Conservation (phyloP, 2,329 filamentous ascomycete genomes). For the Microcyclosporella mali region DNA sequence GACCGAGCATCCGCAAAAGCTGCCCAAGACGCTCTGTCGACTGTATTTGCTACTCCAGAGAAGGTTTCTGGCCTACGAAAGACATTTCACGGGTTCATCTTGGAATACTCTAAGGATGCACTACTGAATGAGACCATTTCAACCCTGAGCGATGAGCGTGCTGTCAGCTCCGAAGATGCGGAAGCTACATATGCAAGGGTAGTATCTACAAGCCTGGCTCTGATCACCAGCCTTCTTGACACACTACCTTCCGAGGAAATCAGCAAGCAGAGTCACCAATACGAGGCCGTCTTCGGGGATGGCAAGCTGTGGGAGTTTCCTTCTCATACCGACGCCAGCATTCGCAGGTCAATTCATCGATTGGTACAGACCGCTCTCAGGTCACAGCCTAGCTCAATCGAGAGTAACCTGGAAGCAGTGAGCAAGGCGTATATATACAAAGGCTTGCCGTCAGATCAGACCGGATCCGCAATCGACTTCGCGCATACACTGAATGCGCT, state of each 20-base stretch:
- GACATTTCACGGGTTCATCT: constrained; percentile 71
- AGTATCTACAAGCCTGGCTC: constrained; percentile 52
- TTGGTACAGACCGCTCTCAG: constrained; percentile 48
- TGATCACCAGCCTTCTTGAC: constrained; percentile 50
- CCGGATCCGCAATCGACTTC: constrained; percentile 67
- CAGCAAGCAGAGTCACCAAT: constrained; percentile 54
- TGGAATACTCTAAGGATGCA: constrained; percentile 75
- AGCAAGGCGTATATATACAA: constrained; percentile 67
- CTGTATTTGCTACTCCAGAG: constrained; percentile 71
- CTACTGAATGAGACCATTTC: constrained; percentile 69
- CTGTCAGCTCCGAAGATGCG: constrained; percentile 75
- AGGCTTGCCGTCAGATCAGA: constrained; percentile 65
- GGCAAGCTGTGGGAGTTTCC: constrained; percentile 57
- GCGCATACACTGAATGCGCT: constrained; percentile 60
- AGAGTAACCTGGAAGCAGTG: constrained; percentile 47
- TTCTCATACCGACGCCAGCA: constrained; percentile 50
- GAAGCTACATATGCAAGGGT: constrained; percentile 81
- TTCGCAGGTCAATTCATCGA: constrained; percentile 53
- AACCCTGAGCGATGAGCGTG: constrained; percentile 84
- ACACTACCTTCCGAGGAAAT: constrained; percentile 47
- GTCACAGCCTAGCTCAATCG: constrained; percentile 39
- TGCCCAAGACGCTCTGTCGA: constrained; percentile 68
- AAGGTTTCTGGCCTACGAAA: constrained; percentile 73
- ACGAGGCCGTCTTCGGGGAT: constrained; percentile 61
- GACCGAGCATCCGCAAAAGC: constrained; percentile 70